These are phyloP conservation scores for Dianthus caryophyllus DNA, from an alignment of 148 eudicot species.

Conservation along the genomic window DNA sequence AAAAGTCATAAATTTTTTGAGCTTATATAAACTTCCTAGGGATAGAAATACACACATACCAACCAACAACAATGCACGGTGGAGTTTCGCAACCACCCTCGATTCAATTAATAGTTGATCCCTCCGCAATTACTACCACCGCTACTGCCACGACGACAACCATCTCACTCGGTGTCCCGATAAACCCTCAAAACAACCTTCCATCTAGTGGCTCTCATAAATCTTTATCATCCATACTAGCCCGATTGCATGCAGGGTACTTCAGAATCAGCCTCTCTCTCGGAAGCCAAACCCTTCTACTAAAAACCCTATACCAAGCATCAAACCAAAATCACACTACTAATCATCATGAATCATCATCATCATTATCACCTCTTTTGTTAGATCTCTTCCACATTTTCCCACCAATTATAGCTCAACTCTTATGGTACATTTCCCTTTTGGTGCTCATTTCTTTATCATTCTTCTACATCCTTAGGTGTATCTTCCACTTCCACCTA, in stretches of 20 bases:
- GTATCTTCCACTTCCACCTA: conserved; percentile 38
- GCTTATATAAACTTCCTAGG: conserved; percentile 24
- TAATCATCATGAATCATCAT: conserved; percentile 2
- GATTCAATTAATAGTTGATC: conserved; percentile 28
- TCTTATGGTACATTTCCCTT: conserved; percentile 43
- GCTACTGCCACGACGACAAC: not conserved
- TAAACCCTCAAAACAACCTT: not conserved
- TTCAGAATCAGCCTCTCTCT: conserved; percentile 50
- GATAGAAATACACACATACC: not conserved
- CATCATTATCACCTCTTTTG: conserved; percentile 1
- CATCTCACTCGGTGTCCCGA: not conserved
- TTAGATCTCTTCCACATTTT: conserved; percentile 23
- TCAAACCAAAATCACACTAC: not conserved
- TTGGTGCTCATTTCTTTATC: conserved; percentile 30
- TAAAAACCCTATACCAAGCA: conserved; percentile 39
- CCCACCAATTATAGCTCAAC: conserved; percentile 27
- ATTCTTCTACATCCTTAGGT: conserved; percentile 37
- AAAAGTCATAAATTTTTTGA: conserved; percentile 3
- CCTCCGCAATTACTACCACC: too few species aligned
- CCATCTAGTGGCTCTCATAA: conserved; percentile 11
- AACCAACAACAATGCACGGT: conserved; percentile 20
- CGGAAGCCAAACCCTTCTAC: conserved; percentile 45
- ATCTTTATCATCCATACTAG: conserved; percentile 26
- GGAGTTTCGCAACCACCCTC: conserved; percentile 27
- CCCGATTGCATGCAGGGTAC: conserved; percentile 52